Conservation (phyloP, 495 filamentous ascomycete species). For the Xylaria flabelliformis region DNA sequence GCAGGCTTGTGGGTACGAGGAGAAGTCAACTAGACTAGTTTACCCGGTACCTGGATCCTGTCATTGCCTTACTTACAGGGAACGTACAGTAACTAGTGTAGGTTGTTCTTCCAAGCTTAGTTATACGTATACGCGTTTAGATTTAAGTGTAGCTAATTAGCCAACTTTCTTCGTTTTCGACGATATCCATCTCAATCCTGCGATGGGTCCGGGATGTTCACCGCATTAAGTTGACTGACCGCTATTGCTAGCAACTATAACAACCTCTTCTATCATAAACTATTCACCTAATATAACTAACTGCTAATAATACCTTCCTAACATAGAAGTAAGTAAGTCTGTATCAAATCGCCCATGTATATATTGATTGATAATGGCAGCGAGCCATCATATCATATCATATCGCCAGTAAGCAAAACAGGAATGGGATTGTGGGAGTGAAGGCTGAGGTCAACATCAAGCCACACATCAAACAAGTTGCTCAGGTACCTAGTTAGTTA, state of each 20-base stretch:
- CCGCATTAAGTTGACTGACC: not conserved
- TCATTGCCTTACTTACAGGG: too few species aligned
- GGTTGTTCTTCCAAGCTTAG: not conserved
- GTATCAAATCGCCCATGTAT: not conserved
- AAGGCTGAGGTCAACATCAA: conserved; percentile 1
- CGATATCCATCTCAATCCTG: not conserved
- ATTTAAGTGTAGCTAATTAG: not conserved
- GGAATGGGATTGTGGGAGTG: conserved; percentile 7
- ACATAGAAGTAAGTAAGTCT: not conserved
- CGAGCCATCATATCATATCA: not conserved
- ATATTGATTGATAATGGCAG: not conserved
- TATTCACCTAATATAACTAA: not conserved
- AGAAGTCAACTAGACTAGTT: not conserved
- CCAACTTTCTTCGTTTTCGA: not conserved
- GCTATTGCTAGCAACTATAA: not conserved
- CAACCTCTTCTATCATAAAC: not conserved
- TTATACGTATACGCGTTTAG: not conserved
- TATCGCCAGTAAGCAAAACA: conserved; percentile 6
- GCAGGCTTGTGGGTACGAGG: not conserved
- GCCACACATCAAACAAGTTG: not conserved
- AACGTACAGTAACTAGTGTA: too few species aligned
- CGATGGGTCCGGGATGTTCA: not conserved
- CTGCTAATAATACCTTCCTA: not conserved
- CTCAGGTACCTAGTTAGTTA: too few species aligned
- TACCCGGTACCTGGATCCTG: not conserved